Percentiles rank a stretch among this genome's conserved stretches.
Conservation (phyloP, 108 stramenopile genomes). For the Tribonema minus region DNA sequence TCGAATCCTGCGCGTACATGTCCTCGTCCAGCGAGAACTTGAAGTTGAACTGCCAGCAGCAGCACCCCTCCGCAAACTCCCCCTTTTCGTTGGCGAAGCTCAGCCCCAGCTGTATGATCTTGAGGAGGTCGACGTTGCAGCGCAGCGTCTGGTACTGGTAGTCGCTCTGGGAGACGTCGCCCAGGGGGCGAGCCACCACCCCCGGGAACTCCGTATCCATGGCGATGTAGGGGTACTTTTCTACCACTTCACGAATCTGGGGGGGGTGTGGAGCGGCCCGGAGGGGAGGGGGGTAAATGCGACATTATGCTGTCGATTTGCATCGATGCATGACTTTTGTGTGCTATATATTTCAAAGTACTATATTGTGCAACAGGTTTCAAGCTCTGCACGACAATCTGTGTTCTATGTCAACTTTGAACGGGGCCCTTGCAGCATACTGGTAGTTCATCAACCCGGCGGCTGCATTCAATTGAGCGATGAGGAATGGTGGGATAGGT, state of each 20-base stretch:
- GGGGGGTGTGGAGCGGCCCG: too few species aligned
- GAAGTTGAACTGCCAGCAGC: slow-evolving; percentile 99
- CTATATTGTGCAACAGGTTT: too few species aligned
- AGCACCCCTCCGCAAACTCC: slow-evolving; percentile 71
- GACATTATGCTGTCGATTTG: too few species aligned
- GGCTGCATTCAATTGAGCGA: too few species aligned
- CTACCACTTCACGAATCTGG: slow-evolving; percentile 84
- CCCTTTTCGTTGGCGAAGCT: slow-evolving; percentile 88
- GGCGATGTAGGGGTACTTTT: slow-evolving; percentile 90
- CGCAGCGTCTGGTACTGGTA: slow-evolving; percentile 95
- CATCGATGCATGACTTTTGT: too few species aligned
- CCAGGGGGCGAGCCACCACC: slow-evolving; percentile 92
- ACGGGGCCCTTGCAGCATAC: too few species aligned
- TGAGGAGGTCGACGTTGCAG: slow-evolving; percentile 95
- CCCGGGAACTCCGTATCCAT: slow-evolving; percentile 69
- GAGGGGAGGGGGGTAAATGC: too few species aligned
- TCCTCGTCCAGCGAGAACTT: slow-evolving; percentile 85
- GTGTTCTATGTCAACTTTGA: too few species aligned
- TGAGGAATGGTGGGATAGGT: too few species aligned
- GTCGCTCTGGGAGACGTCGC: slow-evolving; percentile 79
- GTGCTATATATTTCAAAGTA: too few species aligned
- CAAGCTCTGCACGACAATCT: too few species aligned
- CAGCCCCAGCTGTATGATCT: slow-evolving; percentile 95
- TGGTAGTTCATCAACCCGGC: too few species aligned
- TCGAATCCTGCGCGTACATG: slow-evolving; percentile 98